These are phyloP conservation scores for Centella asiatica DNA, from an alignment of 129 eudicot species.

Conservation along the genomic window DNA sequence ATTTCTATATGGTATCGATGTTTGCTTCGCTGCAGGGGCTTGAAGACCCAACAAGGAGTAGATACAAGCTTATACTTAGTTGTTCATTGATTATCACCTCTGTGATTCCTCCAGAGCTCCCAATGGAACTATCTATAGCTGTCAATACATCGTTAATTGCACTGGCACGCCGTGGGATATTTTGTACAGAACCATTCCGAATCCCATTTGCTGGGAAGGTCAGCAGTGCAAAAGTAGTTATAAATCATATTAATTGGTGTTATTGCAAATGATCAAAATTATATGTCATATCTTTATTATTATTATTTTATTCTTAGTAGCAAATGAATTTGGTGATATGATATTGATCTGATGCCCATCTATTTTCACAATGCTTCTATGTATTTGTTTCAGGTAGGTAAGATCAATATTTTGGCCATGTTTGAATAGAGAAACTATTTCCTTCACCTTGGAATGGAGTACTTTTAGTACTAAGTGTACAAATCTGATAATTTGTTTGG, in stretches of 20 bases:
- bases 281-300: neutral
- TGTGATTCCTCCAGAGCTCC: slow-evolving; percentile 93
- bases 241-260: neutral
- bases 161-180: slow-evolving; percentile 79
- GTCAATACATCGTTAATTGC: slow-evolving; percentile 92
- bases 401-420: too few species aligned
- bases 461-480: neutral
- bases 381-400: too few species aligned
- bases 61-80: slow-evolving; percentile 83
- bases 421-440: neutral
- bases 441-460: neutral
- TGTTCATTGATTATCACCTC: slow-evolving; percentile 95
- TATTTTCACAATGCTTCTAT: too few species aligned
- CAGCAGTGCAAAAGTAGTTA: slow-evolving; percentile 15
- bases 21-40: slow-evolving; percentile 55
- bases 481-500: too few species aligned
- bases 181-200: slow-evolving; percentile 91
- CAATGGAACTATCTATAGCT: slow-evolving; percentile 95
- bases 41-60: slow-evolving; percentile 97
- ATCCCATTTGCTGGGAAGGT: slow-evolving; percentile 99
- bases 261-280: neutral
- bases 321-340: too few species aligned
- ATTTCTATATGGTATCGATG: neutral
- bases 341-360: too few species aligned
- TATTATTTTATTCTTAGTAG: too few species aligned